Evolutionary conservation across 2,329 filamentous ascomycete genomes (phyloP).

Genomic region (Aspergillus ibericus): DNA sequence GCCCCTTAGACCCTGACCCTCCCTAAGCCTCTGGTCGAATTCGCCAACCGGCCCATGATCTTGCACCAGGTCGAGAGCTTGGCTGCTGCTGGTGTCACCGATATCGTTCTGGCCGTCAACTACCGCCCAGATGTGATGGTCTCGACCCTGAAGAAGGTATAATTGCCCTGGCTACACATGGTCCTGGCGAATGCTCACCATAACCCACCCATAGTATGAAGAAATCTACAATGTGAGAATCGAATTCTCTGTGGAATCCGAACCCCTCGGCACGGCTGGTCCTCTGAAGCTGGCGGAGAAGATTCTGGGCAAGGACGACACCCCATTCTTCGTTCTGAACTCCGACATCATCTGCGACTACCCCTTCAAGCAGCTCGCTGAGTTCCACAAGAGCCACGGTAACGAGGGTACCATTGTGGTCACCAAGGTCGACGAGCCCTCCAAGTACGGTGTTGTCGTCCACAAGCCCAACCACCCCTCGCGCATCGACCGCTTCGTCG

Average conservation of each 20-base stretch:
- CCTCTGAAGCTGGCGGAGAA: slow-evolving; percentile 93
- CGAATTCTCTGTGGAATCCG: slow-evolving; percentile 93
- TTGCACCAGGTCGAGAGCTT: slow-evolving; percentile 95
- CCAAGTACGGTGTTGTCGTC: slow-evolving; percentile 97
- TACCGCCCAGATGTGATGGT: slow-evolving; percentile 99
- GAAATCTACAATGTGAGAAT: slow-evolving; percentile 91
- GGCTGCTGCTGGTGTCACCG: slow-evolving; percentile 88
- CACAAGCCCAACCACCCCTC: slow-evolving; percentile 91
- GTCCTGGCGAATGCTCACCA: neutral
- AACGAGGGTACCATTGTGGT: slow-evolving; percentile 97
- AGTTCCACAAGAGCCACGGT: slow-evolving; percentile 90
- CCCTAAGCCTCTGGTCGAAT: slow-evolving; percentile 96
- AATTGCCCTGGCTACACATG: slow-evolving; percentile 25
- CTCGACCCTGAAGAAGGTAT: slow-evolving; percentile 81
- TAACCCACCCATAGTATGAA: slow-evolving; percentile 65
- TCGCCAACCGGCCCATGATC: slow-evolving; percentile 99
- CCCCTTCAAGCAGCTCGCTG: slow-evolving; percentile 84
- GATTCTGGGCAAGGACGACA: slow-evolving; percentile 88
- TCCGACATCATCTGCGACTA: slow-evolving; percentile 98
- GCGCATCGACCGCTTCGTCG: slow-evolving; percentile 96
- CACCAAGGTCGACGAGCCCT: slow-evolving; percentile 98
- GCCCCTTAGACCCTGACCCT: slow-evolving; percentile 79
- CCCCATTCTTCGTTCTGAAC: slow-evolving; percentile 97
- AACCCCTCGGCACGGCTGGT: slow-evolving; percentile 91
- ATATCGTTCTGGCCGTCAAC: slow-evolving; percentile 98